Evolutionary conservation across 441 rosid genomes (phyloP).

Genomic region (Omphalea diandra): DNA sequence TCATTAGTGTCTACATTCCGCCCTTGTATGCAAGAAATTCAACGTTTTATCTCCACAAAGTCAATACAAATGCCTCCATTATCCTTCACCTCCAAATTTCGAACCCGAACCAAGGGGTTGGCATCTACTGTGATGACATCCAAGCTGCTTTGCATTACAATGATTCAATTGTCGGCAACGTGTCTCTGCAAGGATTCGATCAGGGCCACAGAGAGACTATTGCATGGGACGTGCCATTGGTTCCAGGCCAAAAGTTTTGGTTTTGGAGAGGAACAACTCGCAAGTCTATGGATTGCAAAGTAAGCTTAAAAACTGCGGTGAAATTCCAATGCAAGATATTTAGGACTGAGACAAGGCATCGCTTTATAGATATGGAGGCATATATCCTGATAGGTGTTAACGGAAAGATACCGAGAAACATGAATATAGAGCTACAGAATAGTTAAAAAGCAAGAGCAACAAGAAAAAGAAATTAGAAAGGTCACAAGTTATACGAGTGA

Average conservation of each 20-base stretch:
- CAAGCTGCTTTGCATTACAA: slow-evolving; percentile 6
- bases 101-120: slow-evolving; percentile 26
- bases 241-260: not conserved
- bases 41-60: not conserved
- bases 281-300: not conserved
- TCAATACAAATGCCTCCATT: slow-evolving; percentile 3
- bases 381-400: slow-evolving; percentile 3
- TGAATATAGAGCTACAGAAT: not conserved
- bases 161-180: slow-evolving; percentile 7
- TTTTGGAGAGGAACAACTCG: not conserved
- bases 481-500: no score
- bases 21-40: not conserved
- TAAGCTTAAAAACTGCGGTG: slow-evolving; percentile 11
- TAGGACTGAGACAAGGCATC: slow-evolving; percentile 11
- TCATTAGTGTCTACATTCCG: slow-evolving; percentile 11
- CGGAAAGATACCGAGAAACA: slow-evolving; percentile 8
- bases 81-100: slow-evolving; percentile 13
- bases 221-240: slow-evolving; percentile 8
- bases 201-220: slow-evolving; percentile 10
- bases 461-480: not conserved
- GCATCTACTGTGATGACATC: slow-evolving; percentile 13
- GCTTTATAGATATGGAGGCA: slow-evolving; percentile 9
- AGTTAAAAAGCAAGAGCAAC: not conserved
- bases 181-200: slow-evolving; percentile 22
- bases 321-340: slow-evolving; percentile 22